These are phyloP conservation scores for Pigoraptor vietnamica DNA, from an alignment of 78 protist genomes.

Conservation along the genomic window DNA sequence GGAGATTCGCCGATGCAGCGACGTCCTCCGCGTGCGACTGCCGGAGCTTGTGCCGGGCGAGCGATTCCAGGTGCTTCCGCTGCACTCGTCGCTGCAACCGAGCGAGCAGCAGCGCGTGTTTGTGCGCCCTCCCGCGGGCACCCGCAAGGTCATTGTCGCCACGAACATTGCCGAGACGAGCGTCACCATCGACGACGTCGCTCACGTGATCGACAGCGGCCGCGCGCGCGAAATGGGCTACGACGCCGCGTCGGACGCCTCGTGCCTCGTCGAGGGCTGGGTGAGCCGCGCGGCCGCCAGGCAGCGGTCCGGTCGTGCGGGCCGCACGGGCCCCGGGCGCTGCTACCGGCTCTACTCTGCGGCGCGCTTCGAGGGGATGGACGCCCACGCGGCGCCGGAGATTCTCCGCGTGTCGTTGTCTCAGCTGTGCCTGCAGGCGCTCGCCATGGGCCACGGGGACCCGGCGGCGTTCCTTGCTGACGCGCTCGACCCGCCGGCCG, in stretches of 20 bases:
- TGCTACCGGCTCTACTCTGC: conserved; percentile 45
- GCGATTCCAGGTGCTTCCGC: conserved; percentile 34
- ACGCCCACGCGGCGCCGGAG: conserved; percentile 63
- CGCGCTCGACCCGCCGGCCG: conserved; percentile 42
- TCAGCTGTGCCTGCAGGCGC: conserved; percentile 53
- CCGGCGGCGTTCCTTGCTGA: neutral
- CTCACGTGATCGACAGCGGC: conserved; percentile 86
- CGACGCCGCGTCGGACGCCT: conserved; percentile 25
- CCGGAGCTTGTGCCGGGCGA: too few species aligned
- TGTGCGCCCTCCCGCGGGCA: conserved; percentile 21
- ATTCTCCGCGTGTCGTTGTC: conserved; percentile 66
- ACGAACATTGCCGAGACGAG: conserved; percentile 93
- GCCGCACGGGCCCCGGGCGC: conserved; percentile 40
- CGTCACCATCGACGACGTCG: conserved; percentile 88
- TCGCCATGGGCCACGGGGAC: conserved; percentile 10
- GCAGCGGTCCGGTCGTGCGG: conserved; percentile 91
- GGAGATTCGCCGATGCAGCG: conserved; percentile 12
- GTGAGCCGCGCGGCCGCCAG: conserved; percentile 49
- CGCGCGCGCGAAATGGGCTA: conserved; percentile 57
- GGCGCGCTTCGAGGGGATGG: neutral
- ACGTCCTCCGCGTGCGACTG: neutral
- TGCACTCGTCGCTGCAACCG: conserved; percentile 36
- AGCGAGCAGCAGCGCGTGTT: conserved; percentile 37
- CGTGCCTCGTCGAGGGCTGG: conserved; percentile 23
- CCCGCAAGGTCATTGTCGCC: conserved; percentile 79